Base-by-base conservation (phyloP, 495 filamentous ascomycete species). In the Talaromyces proteolyticus region DNA sequence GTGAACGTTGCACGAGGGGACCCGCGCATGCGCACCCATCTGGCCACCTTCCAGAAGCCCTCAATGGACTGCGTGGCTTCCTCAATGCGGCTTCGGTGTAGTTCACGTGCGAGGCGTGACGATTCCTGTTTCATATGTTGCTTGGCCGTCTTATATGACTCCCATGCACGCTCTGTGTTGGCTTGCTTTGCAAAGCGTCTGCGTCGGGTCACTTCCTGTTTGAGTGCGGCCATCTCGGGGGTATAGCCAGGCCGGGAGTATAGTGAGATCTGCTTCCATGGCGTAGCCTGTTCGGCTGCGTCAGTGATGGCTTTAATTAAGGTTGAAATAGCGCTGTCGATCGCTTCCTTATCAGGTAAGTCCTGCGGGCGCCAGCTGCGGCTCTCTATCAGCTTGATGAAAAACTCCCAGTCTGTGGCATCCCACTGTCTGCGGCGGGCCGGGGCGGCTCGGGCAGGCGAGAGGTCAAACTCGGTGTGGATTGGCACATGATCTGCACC, bases 1-100 rank as follows among this genome's bases (percentile, higher is more conserved):
- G 38, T 53, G 25, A 23, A 47, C 14, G 50, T 19, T 11, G 42
- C 8, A 4, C 36, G 23, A 20, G 19, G 43, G 11, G 12, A 17
- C 10, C 22, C 50, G 19, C 43, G 24, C 18, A 41, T 41, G 5
- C 23, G 20, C 12, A 40, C 42, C 50, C 43, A 53, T 38, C 37
- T 16, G 1, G 43, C 25, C 14, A 53, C 26, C 46, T 23, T 44
- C 46, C 34, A 54, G 46, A 49, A 44, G 19, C 25, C 37, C 20
- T 50, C 24, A n/a, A 37, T 5, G 14, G 36, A 50, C 24, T 36
- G 18, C 8, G 47, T 45, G 7, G 52, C 52, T 23, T 49, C 22
- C 26, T 50, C 36, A 17, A 50, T 38, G 21, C 29, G 5, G 17
- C 19, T 17, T 25, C 24, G 49, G 49, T 52, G 49, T 4, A 36